phyloP scores from a whole-genome alignment of 352 stramenopile species.

The Pythium aristosporum region DNA sequence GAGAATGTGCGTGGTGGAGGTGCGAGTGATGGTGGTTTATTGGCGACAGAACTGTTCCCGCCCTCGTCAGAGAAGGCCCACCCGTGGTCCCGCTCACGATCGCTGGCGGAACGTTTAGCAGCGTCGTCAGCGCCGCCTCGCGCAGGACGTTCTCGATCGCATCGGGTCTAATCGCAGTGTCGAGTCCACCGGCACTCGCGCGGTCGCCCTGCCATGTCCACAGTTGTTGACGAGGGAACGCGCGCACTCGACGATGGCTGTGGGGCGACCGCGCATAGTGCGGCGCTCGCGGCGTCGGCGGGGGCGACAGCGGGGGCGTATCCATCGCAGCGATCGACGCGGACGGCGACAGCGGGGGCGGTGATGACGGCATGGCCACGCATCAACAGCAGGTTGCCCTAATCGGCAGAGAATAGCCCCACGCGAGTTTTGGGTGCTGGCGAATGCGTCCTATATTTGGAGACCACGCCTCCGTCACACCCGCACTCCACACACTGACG shows the following conservation, averaged over 20 bases:
- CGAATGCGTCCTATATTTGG: too few relatives aligned
- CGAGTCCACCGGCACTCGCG: not conserved
- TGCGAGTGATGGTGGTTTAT: not conserved
- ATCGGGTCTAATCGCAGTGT: slow-evolving; percentile 25
- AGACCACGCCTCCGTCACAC: too few relatives aligned
- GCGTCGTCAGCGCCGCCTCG: slow-evolving; percentile 36
- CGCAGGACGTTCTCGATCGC: slow-evolving; percentile 58
- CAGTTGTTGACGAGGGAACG: slow-evolving; percentile 56
- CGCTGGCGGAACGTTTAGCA: slow-evolving; percentile 3
- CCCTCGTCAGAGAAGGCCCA: not conserved
- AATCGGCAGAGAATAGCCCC: not conserved
- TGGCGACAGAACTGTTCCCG: not conserved
- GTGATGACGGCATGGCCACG: not conserved
- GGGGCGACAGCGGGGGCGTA: not conserved
- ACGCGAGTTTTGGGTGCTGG: not conserved
- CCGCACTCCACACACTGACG: too few relatives aligned
- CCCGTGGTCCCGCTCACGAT: not conserved
- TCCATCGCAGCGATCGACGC: not conserved
- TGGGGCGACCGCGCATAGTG: slow-evolving; percentile 9
- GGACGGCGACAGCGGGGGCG: not conserved
- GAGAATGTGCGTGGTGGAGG: not conserved
- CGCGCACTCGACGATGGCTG: slow-evolving; percentile 13
- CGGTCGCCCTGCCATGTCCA: slow-evolving; percentile 48
- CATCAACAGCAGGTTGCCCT: not conserved
- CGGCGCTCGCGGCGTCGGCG: not conserved